Evolutionary conservation across 139 green algal genomes (phyloP), one percentile per base, ranked within the genome.

Genomic region (Chlamydomonas applanata): DNA sequence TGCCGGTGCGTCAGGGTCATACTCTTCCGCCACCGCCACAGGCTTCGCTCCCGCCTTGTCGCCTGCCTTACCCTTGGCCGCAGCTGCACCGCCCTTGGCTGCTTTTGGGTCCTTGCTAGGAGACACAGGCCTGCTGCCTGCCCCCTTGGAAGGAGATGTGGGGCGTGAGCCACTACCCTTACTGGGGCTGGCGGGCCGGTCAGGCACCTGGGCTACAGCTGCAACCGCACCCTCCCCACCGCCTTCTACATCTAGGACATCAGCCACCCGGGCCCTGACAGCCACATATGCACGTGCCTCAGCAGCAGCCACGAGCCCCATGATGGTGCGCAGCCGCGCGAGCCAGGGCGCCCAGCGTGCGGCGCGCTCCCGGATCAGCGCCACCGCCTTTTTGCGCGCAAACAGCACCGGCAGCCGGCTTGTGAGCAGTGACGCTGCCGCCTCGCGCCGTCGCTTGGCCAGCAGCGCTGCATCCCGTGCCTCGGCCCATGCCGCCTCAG

Each of bases 361-460:
- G 20, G 60, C 16, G 40, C 14, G 54, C 40, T 59, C 36, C 19
- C 77, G 61, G 0, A 35, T 65, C 16, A 2, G 40, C 34, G 65
- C 32, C n/a, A 86, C 70, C 11, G 20, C 30, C 0, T 36, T 69
- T 53, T 74, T 76, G 5, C 81, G 59, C 16, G 30, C n/a, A 33
- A 89, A 60, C 76, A 92, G 65, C 22, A 69, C 40, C 14, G 80
- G 83, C 64, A 89, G 75, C 16, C 85, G 75, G 36, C 69, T 69
- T 76, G 90, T 85, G 80, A 91, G 79, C 46, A 91, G 69, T 30
- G 66, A 35, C 27, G 68, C 78, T 16, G 81, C 77, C 9, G 79
- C 75, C 19, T 84, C 34, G 24, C 81, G 77, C 25, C 73, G 57
- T 45, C 67, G 63, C 49, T 68, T 71, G 66, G 76, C 65, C 36